A percentile compares a stretch with the other conserved stretches of the same genome.
Evolutionary conservation across 768 basidiomycete species (phyloP).

Genomic region (Boletus sp.): DNA sequence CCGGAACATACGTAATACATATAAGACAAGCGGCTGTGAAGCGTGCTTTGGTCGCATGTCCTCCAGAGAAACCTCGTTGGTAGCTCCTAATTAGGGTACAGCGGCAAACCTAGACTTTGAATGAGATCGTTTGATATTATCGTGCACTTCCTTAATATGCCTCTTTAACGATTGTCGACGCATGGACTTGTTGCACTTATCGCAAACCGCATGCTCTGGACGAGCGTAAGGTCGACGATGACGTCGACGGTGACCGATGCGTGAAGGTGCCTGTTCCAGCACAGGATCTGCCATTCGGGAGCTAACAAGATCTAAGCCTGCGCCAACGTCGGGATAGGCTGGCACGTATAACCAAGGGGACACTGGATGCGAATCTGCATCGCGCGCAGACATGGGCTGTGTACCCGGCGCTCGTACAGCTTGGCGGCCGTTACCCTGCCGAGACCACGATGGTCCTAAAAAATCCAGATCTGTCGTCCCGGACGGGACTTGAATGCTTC

Average conservation of each 20-base stretch:
- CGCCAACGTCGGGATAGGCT: neutral
- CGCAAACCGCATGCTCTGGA: neutral
- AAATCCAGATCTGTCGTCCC: neutral
- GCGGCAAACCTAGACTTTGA: neutral
- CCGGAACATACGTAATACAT: neutral
- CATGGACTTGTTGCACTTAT: constrained; percentile 15
- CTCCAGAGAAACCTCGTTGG: neutral
- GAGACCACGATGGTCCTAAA: neutral
- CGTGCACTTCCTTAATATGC: constrained; percentile 22
- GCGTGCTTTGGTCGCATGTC: constrained; percentile 7
- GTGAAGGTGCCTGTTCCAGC: constrained; percentile 3
- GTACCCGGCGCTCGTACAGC: constrained; percentile 16
- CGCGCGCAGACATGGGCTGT: constrained; percentile 1
- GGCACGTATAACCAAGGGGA: neutral
- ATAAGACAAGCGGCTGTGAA: neutral
- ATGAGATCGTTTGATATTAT: constrained; percentile 15
- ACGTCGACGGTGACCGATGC: neutral
- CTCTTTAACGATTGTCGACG: constrained; percentile 16
- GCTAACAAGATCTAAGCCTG: neutral
- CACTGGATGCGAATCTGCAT: neutral
- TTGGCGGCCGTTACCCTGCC: constrained; percentile 6
- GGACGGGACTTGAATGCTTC: constrained; percentile 15
- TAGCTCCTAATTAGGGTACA: neutral
- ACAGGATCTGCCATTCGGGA: constrained; percentile 2
- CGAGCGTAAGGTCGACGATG: neutral